phyloP scores from a whole-genome alignment of 1,284 basidiomycete species.

The Leccinum glutinopallens region DNA sequence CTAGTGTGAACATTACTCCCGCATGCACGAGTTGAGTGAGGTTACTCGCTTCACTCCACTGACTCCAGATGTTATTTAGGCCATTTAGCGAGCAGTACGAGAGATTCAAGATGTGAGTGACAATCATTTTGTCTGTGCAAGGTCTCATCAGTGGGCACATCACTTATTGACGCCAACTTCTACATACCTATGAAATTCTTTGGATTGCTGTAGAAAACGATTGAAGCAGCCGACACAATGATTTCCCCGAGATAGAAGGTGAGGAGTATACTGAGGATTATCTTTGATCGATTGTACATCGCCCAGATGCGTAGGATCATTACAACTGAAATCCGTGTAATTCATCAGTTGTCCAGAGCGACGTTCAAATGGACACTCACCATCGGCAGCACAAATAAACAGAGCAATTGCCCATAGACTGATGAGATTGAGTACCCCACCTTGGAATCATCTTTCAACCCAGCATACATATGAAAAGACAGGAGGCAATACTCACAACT shows the following conservation, averaged over 20 bases:
- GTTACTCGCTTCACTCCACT: neutral
- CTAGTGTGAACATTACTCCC: too few relatives aligned
- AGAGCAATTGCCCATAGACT: neutral
- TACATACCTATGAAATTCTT: neutral
- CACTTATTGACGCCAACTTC: neutral
- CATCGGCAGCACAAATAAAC: neutral
- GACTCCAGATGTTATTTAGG: neutral
- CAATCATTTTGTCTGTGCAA: neutral
- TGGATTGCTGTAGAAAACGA: neutral
- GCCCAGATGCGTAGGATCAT: neutral
- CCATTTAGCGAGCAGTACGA: neutral
- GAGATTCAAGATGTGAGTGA: neutral
- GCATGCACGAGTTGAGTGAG: neutral
- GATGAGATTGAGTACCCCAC: neutral
- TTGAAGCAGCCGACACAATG: neutral
- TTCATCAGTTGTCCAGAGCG: neutral
- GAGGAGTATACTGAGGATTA: neutral
- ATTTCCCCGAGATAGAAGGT: neutral
- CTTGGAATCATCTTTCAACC: neutral
- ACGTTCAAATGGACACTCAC: neutral
- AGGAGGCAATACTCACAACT: neutral
- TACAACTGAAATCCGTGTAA: neutral
- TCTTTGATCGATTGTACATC: neutral
- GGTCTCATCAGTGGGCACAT: neutral
- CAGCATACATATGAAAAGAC: neutral